Conservation (phyloP, 495 filamentous ascomycete species). For the Daldinia concentrica region DNA sequence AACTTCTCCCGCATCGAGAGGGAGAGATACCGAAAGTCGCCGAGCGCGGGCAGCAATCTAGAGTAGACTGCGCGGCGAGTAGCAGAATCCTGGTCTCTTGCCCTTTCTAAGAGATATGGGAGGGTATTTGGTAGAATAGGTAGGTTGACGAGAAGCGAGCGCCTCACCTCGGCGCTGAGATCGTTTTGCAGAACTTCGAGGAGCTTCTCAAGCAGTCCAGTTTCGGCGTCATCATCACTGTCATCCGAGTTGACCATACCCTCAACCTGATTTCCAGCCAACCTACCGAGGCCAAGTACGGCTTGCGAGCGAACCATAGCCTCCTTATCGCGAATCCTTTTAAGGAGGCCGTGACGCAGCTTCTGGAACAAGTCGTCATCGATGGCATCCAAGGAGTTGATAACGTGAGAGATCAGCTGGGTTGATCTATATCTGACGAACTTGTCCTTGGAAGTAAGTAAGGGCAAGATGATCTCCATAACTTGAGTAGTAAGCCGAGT, state of each 20-base stretch:
- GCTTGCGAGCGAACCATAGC: constrained; percentile 90
- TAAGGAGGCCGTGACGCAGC: constrained; percentile 76
- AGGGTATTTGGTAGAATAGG: constrained; percentile 82
- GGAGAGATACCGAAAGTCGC: constrained; percentile 95
- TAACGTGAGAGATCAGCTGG: constrained; percentile 83
- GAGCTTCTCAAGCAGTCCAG: constrained; percentile 79
- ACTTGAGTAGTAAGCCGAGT: constrained; percentile 78
- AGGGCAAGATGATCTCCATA: constrained; percentile 70
- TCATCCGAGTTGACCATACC: constrained; percentile 76
- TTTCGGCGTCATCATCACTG: constrained; percentile 64
- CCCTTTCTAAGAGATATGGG: constrained; percentile 90
- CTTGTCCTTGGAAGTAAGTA: constrained; percentile 87
- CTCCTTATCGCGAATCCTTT: constrained; percentile 92
- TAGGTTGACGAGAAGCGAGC: constrained; percentile 87
- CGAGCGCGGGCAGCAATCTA: constrained; percentile 84
- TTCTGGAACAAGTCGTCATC: constrained; percentile 89
- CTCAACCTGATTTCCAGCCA: constrained; percentile 83
- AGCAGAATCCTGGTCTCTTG: constrained; percentile 83
- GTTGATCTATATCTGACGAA: constrained; percentile 88
- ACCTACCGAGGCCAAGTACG: constrained; percentile 84
- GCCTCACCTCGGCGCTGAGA: constrained; percentile 89
- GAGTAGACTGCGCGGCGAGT: constrained; percentile 90
- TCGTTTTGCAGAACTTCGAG: constrained; percentile 94
- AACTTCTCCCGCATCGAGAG: constrained; percentile 96
- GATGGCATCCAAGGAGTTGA: constrained; percentile 90